phyloP scores from a whole-genome alignment of 169 alveolate species.

The Cryptosporidium tyzzeri region DNA sequence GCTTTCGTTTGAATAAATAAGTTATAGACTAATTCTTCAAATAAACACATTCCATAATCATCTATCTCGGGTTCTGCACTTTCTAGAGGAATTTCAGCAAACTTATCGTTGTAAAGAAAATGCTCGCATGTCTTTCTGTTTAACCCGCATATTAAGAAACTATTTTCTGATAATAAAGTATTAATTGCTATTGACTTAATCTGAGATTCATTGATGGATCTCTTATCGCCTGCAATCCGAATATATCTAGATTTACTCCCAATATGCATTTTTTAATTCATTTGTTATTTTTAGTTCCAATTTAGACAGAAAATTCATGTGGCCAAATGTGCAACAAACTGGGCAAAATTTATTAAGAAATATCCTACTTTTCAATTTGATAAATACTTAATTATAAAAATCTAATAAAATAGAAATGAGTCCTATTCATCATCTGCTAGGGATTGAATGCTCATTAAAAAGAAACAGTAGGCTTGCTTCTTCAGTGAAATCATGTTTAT shows the following conservation, averaged over 20 bases:
- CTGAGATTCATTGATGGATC: neutral
- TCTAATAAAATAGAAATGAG: neutral
- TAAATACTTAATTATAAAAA: neutral
- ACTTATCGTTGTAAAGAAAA: constrained; percentile 1
- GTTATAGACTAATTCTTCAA: constrained; percentile 18
- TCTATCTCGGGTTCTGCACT: neutral
- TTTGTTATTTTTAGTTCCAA: constrained; percentile 40
- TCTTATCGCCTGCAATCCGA: constrained; percentile 17
- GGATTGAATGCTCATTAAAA: constrained; percentile 45
- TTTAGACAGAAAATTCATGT: constrained; percentile 42
- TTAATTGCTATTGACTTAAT: constrained; percentile 15
- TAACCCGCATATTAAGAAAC: constrained; percentile 10
- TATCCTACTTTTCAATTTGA: neutral
- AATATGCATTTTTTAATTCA: constrained; percentile 4
- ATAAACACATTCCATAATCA: neutral
- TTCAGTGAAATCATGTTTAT: neutral
- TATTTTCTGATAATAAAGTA: constrained; percentile 3
- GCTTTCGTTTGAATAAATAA: constrained; percentile 12
- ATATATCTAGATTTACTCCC: constrained; percentile 18
- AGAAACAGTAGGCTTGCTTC: constrained; percentile 13
- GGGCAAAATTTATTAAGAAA: neutral
- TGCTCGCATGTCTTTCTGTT: constrained; percentile 1
- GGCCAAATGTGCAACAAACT: constrained; percentile 38
- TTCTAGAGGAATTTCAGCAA: neutral
- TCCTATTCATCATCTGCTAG: neutral